phyloP scores from a whole-genome alignment of 192 early-diverging fungal genomes.

The Pecoramyces ruminantium region DNA sequence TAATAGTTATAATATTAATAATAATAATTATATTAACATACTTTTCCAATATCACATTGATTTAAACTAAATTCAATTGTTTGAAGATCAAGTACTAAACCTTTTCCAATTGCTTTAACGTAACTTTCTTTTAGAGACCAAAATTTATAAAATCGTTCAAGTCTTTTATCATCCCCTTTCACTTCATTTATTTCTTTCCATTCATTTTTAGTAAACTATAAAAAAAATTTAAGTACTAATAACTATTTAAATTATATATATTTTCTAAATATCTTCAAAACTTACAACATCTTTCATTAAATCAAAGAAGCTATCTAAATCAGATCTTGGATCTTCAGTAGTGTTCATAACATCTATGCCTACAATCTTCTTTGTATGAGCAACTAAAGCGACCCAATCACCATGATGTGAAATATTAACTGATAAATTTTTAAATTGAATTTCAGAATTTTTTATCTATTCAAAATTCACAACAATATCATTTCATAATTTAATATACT shows the following conservation, averaged over 20 bases:
- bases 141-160: slow-evolving; percentile 18
- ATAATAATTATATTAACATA: not conserved
- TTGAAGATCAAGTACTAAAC: slow-evolving; percentile 22
- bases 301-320: not conserved
- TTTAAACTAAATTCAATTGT: slow-evolving; percentile 17
- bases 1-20: not conserved
- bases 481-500: too few species aligned
- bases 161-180: not conserved
- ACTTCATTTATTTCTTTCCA: not conserved
- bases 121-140: slow-evolving; percentile 44
- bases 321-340: not conserved
- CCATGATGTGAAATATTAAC: slow-evolving; percentile 41
- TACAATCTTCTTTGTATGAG: slow-evolving; percentile 5
- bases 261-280: not conserved
- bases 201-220: not conserved
- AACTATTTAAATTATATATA: too few species aligned
- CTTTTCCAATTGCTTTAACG: slow-evolving; percentile 35
- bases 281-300: not conserved
- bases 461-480: too few species aligned
- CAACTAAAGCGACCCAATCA: slow-evolving; percentile 35
- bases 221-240: too few species aligned
- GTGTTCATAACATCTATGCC: slow-evolving; percentile 29
- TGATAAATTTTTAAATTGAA: not conserved
- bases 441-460: not conserved
- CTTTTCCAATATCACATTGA: not conserved